Conservation (phyloP, 441 rosid species). For the Rhodomyrtus psidioides region DNA sequence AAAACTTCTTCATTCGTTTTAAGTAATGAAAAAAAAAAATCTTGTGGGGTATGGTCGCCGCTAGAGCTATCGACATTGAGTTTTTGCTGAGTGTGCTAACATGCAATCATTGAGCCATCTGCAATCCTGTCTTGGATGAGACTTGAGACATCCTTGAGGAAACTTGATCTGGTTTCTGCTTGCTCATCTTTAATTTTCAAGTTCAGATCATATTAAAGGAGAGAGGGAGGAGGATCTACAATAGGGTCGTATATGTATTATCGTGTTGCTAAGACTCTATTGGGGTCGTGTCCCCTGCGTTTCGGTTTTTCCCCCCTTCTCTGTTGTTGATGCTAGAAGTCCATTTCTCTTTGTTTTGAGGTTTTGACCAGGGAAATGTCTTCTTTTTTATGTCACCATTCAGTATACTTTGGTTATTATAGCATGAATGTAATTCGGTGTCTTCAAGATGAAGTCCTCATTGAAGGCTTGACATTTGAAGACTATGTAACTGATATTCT, state of each 20-base stretch:
- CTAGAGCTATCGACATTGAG: neutral
- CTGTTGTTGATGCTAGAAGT: neutral
- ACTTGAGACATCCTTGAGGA: neutral
- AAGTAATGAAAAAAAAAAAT: neutral
- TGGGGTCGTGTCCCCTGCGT: neutral
- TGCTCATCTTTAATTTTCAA: neutral
- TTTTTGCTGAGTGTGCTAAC: neutral
- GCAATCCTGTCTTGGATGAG: neutral
- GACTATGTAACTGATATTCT: neutral
- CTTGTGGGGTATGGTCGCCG: neutral
- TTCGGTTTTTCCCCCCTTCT: neutral
- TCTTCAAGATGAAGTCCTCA: neutral
- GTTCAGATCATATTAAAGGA: neutral
- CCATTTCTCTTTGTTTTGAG: neutral
- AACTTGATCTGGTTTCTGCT: neutral
- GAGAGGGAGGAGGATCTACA: neutral
- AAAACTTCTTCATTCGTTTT: neutral
- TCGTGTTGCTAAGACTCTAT: neutral
- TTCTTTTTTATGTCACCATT: neutral
- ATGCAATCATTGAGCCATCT: neutral
- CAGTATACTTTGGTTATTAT: accelerated
- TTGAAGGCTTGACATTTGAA: neutral
- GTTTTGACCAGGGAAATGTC: neutral
- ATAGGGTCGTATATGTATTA: neutral
- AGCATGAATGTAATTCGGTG: neutral